These are phyloP conservation scores for Clarkia xantiana DNA, from an alignment of 345 rosid genomes.

Conservation along the genomic window DNA sequence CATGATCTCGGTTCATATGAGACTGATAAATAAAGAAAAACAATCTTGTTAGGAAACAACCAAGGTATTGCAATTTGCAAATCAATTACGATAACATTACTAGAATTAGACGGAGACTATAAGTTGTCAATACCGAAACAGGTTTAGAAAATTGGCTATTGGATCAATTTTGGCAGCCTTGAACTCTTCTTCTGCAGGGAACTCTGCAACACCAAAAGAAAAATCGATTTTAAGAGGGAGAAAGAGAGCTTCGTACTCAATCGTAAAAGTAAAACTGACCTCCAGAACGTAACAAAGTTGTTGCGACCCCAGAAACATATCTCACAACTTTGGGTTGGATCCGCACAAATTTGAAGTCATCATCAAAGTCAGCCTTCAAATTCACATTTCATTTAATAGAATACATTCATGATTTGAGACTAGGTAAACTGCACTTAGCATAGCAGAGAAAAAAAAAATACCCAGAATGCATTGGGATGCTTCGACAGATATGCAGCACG, in stretches of 20 bases:
- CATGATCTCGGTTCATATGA: constrained; percentile 92
- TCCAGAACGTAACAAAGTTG: constrained; percentile 89
- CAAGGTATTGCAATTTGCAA: background rate
- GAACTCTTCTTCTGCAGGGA: constrained; percentile 56
- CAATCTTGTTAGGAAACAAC: background rate
- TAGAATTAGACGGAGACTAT: no score
- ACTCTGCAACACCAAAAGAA: constrained; percentile 26
- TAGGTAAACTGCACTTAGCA: background rate
- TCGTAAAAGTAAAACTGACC: constrained; percentile 30
- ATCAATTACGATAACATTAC: no score
- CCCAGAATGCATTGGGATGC: constrained; percentile 95
- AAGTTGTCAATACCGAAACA: constrained; percentile 41
- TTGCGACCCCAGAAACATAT: constrained; percentile 81
- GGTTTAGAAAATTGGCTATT: constrained; percentile 77
- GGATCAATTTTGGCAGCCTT: constrained; percentile 67
- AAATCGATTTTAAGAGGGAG: background rate
- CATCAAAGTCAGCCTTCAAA: constrained; percentile 85
- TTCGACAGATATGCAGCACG: constrained; percentile 72
- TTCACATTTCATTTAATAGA: background rate
- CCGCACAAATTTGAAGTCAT: constrained; percentile 74
- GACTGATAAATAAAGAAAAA: constrained; percentile 27
- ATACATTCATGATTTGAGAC: background rate
- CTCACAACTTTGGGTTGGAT: constrained; percentile 71
- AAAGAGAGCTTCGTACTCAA: background rate
- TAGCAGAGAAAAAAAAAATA: constrained; percentile 16